Evolutionary conservation across 441 rosid species (phyloP).

Genomic region (Macaranga tanarius): DNA sequence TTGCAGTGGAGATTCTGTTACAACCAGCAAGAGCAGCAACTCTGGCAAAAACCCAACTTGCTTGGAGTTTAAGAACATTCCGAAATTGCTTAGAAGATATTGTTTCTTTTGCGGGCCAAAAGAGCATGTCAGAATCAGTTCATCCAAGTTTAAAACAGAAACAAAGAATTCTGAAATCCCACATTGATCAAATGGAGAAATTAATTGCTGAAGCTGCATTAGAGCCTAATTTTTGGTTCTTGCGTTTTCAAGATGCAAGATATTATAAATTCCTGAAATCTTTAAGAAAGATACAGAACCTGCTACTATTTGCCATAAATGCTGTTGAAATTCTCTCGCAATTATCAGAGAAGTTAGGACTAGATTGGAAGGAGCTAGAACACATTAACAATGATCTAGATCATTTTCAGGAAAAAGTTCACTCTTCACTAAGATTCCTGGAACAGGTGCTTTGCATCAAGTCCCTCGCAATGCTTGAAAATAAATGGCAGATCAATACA

Average conservation of each 20-base stretch:
- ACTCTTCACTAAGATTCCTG: constrained; percentile 41
- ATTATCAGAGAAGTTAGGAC: constrained; percentile 22
- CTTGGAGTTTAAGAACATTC: constrained; percentile 37
- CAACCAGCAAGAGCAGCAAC: constrained; percentile 60
- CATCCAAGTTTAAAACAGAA: constrained; percentile 30
- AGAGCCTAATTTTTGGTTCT: constrained; percentile 68
- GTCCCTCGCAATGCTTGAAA: constrained; percentile 32
- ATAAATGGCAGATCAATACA: constrained; percentile 31
- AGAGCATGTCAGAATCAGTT: constrained; percentile 28
- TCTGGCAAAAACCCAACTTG: constrained; percentile 55
- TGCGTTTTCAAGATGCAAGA: constrained; percentile 43
- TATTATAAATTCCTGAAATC: constrained; percentile 43
- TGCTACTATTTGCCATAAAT: constrained; percentile 38
- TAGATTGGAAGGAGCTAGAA: constrained; percentile 35
- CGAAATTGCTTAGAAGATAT: constrained; percentile 33
- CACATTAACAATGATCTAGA: constrained; percentile 38
- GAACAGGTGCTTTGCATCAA: constrained; percentile 34
- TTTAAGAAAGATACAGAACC: constrained; percentile 43
- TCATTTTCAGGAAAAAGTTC: constrained; percentile 38
- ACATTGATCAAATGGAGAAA: constrained; percentile 35
- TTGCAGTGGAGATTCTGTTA: constrained; percentile 45
- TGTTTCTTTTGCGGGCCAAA: constrained; percentile 33
- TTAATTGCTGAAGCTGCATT: constrained; percentile 53
- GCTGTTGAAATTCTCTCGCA: constrained; percentile 36
- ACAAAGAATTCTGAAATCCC: constrained; percentile 40